phyloP scores from a whole-genome alignment of 306 rosid species.

The Heteromeles arbutifolia region DNA sequence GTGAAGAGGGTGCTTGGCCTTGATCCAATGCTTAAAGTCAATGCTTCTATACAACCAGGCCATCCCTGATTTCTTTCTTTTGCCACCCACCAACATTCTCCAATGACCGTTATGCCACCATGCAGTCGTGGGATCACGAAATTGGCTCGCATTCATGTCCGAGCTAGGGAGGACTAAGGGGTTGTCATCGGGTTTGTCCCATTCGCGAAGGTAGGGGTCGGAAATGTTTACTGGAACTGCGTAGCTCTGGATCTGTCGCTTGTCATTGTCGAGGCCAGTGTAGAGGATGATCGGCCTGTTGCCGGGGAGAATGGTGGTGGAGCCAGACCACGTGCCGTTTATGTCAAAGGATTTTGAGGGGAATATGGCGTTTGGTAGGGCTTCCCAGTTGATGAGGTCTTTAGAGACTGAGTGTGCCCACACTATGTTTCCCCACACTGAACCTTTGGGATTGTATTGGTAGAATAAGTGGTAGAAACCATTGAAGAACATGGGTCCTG shows the following conservation, averaged over 20 bases:
- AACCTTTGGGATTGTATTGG: conserved; percentile 22
- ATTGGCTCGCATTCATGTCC: conserved; percentile 3
- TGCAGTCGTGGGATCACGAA: conserved; percentile 25
- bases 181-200: conserved; percentile 18
- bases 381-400: conserved; percentile 20
- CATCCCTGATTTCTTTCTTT: not conserved
- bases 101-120: conserved; percentile 11
- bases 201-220: conserved; percentile 16
- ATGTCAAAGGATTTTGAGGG: conserved; percentile 14
- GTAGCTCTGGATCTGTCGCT: conserved; percentile 15
- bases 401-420: conserved; percentile 21
- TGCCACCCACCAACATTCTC: conserved; percentile 7
- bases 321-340: conserved; percentile 23
- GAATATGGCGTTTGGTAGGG: conserved; percentile 1
- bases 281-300: conserved; percentile 15
- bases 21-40: conserved; percentile 16
- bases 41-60: conserved; percentile 13
- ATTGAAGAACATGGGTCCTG: conserved; percentile 18
- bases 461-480: conserved; percentile 25
- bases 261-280: conserved; percentile 12
- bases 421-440: conserved; percentile 18
- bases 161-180: not conserved
- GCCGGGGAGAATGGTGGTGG: conserved; percentile 16
- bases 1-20: not conserved
- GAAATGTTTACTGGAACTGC: conserved; percentile 4